Base-by-base conservation (phyloP, 2,329 filamentous ascomycete genomes). In the Microcyclospora pomicola region DNA sequence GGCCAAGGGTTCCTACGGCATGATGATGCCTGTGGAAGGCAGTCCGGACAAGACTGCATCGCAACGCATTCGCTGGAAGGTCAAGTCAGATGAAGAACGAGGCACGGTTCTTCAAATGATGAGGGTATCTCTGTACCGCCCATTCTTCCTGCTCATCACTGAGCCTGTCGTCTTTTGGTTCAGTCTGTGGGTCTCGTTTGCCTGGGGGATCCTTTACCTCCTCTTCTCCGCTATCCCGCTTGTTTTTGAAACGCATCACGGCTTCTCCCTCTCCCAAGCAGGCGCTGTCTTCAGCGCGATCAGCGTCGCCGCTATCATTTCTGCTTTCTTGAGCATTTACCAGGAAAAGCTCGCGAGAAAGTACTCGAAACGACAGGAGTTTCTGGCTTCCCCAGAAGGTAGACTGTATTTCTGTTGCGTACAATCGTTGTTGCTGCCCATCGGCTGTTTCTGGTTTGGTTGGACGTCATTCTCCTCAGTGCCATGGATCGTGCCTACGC, bases 201-300 rank as follows among this genome's bases (percentile, higher is more conserved):
- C 79, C 14, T 95, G 87, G 87, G 85, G 81, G 0, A 73, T 93
- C 0, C 71, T 95, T 0, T 95, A 94, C 58, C 66, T 94, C 13
- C 84, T 81, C 10, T 88, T 94, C 49, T 75, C 75, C 11, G 80
- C 83, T 1, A 74, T 94, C 5, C 83, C 86, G 0, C 69, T 91
- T 3, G 77, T 93, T 15, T 92, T 91, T 59, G 53, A 65, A 15
- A 69, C 65, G 5, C 76, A 74, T 33, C 76, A 88, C 54, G 62
- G 65, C 47, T 88, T 92, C 63, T 71, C 68, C 42, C 62, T 77
- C 28, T 67, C 80, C 44, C 67, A 83, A 55, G 69, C 72, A 1
- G 82, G 82, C 36, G 73, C 76, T 6, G 71, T 88, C 4, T 95
- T 94, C 50, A 64, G 72, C 0, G 73, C 82, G 15, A 78, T 91